Evolutionary conservation across 2,329 filamentous ascomycete genomes (phyloP), one percentile per base, ranked within the genome.

Genomic region (Pseudogymnoascus sp.): DNA sequence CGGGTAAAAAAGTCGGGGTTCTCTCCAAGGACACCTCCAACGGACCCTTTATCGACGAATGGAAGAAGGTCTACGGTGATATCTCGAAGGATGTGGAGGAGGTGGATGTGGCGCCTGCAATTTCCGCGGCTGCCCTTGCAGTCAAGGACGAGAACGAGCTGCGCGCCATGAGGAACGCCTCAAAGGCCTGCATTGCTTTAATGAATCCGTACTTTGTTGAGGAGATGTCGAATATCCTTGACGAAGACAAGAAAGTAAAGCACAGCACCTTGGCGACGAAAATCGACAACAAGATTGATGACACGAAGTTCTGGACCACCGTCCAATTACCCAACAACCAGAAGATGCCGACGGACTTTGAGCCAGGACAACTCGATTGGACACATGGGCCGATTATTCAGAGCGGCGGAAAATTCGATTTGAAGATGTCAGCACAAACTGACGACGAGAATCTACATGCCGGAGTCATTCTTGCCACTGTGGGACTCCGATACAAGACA

Each of bases 171-270:
- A 88, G 96, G 73, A 96, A 93, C 69, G 92, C 93, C 4, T 95
- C 95, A 63, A 90, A 95, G 73, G 93, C 95, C 57, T 97, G 93
- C 70, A 93, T 96, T 68, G 93, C 92, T 64, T 81, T 97, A 65
- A 96, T 97, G 87, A 91, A 91, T 61, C 91, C 93, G 65, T 99
- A 95, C 77, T 97, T 97, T 75, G 87, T 99, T 68, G 95, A 99
- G 73, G 93, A 97, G 75, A 97, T 99, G 93, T 96, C 93, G 61
- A 89, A 90, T 70, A 89, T 97, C 62, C 85, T 99, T 65, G 95
- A 99, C 73, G 89, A 93, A 69, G 96, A 97, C 76, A 97, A 96
- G 81, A 96, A 96, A 74, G 91, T 97, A 73, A 95, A 92, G 67
- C 95, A 99, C 77, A 90, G 88, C 68, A 83, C 83, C 1, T 83